A percentile compares a stretch with the other conserved stretches of the same genome.
These are phyloP conservation scores for Porcisia hertigi DNA, from an alignment of 208 protist species.

Conservation along the genomic window DNA sequence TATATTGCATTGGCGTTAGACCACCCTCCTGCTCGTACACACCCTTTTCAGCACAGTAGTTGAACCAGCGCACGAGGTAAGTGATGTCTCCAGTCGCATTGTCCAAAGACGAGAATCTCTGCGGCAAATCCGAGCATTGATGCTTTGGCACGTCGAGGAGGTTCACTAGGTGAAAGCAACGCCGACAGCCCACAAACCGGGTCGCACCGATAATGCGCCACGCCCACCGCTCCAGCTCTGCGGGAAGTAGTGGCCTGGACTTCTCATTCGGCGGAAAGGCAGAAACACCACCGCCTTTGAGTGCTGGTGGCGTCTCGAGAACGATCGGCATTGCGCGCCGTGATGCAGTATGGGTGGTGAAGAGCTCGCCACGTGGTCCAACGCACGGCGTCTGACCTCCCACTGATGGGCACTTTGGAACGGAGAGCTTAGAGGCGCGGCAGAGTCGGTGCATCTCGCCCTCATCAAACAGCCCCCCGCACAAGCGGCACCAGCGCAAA, in stretches of 20 bases:
- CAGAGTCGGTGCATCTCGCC: slow-evolving; percentile 38
- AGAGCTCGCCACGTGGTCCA: slow-evolving; percentile 61
- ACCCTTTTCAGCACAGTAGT: slow-evolving; percentile 23
- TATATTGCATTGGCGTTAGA: slow-evolving; percentile 35
- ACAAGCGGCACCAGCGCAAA: slow-evolving; percentile 72
- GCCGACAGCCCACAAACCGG: slow-evolving; percentile 49
- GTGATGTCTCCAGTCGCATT: slow-evolving; percentile 30
- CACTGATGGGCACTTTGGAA: slow-evolving; percentile 22
- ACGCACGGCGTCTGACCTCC: slow-evolving; percentile 16
- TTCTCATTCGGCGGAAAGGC: slow-evolving; percentile 2
- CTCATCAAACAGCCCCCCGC: slow-evolving; percentile 54
- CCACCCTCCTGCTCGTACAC: slow-evolving; percentile 44
- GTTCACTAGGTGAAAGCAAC: slow-evolving; percentile 50
- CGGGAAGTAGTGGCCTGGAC: not conserved
- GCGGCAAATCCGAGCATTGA: slow-evolving; percentile 36
- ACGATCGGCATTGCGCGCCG: slow-evolving; percentile 22
- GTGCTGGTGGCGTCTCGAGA: slow-evolving; percentile 13
- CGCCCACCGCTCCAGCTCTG: slow-evolving; percentile 64
- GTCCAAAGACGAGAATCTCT: slow-evolving; percentile 26
- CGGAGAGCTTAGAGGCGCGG: slow-evolving; percentile 26
- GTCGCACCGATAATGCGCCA: slow-evolving; percentile 68
- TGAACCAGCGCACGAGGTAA: slow-evolving; percentile 48
- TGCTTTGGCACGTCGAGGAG: slow-evolving; percentile 53
- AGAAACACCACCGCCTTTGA: slow-evolving; percentile 20
- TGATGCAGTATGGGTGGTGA: slow-evolving; percentile 56